Base-by-base conservation (phyloP, 257 asterid species). In the Coffea canephora region DNA sequence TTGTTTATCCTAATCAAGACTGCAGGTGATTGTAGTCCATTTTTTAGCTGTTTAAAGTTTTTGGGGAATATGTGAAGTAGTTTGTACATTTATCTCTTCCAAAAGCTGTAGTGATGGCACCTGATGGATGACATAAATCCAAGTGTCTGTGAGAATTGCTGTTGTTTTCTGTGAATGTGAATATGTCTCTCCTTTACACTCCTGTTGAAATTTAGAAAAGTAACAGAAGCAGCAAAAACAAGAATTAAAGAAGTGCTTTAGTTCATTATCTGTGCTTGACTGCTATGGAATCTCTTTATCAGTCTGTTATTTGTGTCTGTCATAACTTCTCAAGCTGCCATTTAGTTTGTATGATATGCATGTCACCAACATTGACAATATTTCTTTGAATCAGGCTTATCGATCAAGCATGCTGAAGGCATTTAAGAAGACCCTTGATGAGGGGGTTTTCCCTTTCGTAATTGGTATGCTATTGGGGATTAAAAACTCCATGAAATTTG, bases 391-490 rank as follows among this genome's bases (percentile, higher is more conserved):
- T 83, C 92, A 96, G 99, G 98, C 97, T 84, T 96, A 96, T 85
- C 93, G 99, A 80, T 84, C 97, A 82, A 96, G 97, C 93, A 96
- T 96, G 99, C 82, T 96, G 97, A 94, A 92, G 93, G 95, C 99
- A 75, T 96, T 96, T 82, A 96, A 88, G 78, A 96, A 92, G 97
- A 92, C 98, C 91, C 97, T 94, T 79, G 98, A 90, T 85, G 99
- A 92, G 77, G 98, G 99, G 86, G 88, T 82, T 84, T 96, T 92
- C 92, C 91, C 96, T 87, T 94, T 96, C 84, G 90, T 96, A 86
- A 96, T 96, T 82, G 98, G 98, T 96, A 95, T 86, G 97, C 79
- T 10, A 41, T 81, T 52, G 52, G 36, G 71, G 71, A 65, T 74
- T 70, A 81, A 77, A 83, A 74, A 79, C 69, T 39, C 77, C 77